Percentiles rank a stretch among this genome's conserved stretches.
These are phyloP conservation scores for Austroboletus rostrupii DNA, from an alignment of 1,284 basidiomycete species.

Conservation along the genomic window DNA sequence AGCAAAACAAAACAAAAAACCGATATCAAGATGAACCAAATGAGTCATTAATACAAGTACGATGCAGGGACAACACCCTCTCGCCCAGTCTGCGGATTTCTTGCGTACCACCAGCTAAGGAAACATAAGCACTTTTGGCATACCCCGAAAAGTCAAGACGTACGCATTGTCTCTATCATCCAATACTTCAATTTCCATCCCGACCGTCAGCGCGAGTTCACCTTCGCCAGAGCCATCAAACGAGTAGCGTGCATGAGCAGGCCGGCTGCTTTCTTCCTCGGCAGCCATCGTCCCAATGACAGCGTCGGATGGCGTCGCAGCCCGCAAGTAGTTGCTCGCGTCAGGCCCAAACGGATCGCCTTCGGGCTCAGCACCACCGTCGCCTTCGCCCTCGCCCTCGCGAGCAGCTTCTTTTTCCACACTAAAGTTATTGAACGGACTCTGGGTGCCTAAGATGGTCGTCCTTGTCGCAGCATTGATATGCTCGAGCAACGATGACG, in stretches of 20 bases:
- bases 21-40: conserved; percentile 25
- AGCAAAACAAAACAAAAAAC: conserved; percentile 23
- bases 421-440: conserved; percentile 46
- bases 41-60: conserved; percentile 65
- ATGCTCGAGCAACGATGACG: conserved; percentile 78
- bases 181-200: conserved; percentile 71
- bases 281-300: conserved; percentile 52
- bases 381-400: conserved; percentile 18
- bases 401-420: conserved; percentile 51
- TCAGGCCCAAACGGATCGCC: conserved; percentile 61
- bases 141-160: conserved; percentile 32
- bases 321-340: conserved; percentile 67
- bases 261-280: conserved; percentile 63
- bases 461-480: conserved; percentile 84
- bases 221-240: conserved; percentile 77
- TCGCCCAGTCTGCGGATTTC: conserved; percentile 69
- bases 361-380: conserved; percentile 22
- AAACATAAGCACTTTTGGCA: conserved; percentile 1
- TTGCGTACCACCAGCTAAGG: conserved; percentile 86
- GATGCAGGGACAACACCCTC: conserved; percentile 89
- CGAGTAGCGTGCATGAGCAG: conserved; percentile 75
- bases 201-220: conserved; percentile 65
- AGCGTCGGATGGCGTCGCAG: conserved; percentile 75
- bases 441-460: conserved; percentile 61
- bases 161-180: conserved; percentile 79